Base-by-base conservation (phyloP, 2,329 filamentous ascomycete species). In the Pleomassaria siparia region DNA sequence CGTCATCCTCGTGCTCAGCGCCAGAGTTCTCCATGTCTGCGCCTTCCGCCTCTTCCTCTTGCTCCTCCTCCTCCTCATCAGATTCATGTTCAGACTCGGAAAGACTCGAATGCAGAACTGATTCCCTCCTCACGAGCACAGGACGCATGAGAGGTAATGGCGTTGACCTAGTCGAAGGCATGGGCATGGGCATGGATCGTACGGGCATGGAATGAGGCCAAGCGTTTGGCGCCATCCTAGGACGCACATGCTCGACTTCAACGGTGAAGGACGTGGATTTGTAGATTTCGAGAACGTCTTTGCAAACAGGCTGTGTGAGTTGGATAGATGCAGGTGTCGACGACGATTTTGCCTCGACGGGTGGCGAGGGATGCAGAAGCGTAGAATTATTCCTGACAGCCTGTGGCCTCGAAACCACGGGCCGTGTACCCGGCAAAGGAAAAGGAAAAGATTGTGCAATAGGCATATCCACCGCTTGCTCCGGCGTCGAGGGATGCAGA, bases 401-500 rank as follows among this genome's bases (percentile, higher is more conserved):
- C n/a, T 22, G 18, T 11, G 24, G 15, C 24, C 13, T 30, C 12
- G 25, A 12, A 26, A 26, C n/a, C n/a, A 26, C 15, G 29, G 29
- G 15, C 15, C 10, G 12, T 11, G 29, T 9, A n/a, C 29, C 29
- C 13, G 29, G 41, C 16, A 16, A 26, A 12, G 39, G 24, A 20
- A 35, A 33, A 11, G 40, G 32, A 13, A 40, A 40, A 9, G 36
- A n/a, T 22, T 40, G 36, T 5, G 36, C 8, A 7, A 24, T 26
- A 10, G 24, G 20, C 20, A 24, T 18, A 13, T 41, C 26, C 39
- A 26, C 18, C 16, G 22, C 18, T 4, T 12, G 12, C 12, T 33
- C 22, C 1, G 42, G 35, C 18, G 53, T 47, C 8, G 55, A 54
- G 28, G 48, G 44, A 21, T 54, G 51, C 3, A 55, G 53, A 1